Conservation (phyloP, 768 basidiomycete genomes). For the Suillus luteus region DNA sequence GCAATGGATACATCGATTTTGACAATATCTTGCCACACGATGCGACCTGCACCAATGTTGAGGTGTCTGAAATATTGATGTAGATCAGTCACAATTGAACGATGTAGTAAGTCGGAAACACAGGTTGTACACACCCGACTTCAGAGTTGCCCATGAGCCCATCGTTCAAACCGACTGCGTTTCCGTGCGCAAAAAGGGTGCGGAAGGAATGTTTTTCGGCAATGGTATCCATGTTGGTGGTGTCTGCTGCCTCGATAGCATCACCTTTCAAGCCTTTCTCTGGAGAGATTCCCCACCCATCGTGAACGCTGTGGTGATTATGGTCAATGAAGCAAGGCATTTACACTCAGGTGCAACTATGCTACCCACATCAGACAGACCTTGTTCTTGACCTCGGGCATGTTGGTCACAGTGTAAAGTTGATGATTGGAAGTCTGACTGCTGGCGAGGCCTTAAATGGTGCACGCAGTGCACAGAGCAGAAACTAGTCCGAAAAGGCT, state of each 20-base stretch:
- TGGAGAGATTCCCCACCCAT: conserved; percentile 89
- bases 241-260: conserved; percentile 83
- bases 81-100: neutral
- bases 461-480: neutral
- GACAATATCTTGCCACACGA: conserved; percentile 98
- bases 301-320: conserved; percentile 69
- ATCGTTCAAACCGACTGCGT: conserved; percentile 90
- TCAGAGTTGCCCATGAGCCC: conserved; percentile 98
- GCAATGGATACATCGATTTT: conserved; percentile 91
- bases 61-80: conserved; percentile 63
- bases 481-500: neutral
- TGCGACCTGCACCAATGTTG: conserved; percentile 92
- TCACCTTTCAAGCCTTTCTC: conserved; percentile 77
- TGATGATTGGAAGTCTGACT: neutral
- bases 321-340: neutral
- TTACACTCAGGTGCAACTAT: neutral
- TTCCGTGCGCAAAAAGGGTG: conserved; percentile 79
- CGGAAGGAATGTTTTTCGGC: conserved; percentile 74
- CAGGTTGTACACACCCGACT: conserved; percentile 69
- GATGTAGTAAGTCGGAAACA: neutral
- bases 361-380: conserved; percentile 82
- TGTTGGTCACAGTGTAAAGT: conserved; percentile 16
- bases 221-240: conserved; percentile 88
- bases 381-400: conserved; percentile 75
- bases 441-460: neutral